Conservation (phyloP, 495 filamentous ascomycete species). For the Entonaema liquescens region DNA sequence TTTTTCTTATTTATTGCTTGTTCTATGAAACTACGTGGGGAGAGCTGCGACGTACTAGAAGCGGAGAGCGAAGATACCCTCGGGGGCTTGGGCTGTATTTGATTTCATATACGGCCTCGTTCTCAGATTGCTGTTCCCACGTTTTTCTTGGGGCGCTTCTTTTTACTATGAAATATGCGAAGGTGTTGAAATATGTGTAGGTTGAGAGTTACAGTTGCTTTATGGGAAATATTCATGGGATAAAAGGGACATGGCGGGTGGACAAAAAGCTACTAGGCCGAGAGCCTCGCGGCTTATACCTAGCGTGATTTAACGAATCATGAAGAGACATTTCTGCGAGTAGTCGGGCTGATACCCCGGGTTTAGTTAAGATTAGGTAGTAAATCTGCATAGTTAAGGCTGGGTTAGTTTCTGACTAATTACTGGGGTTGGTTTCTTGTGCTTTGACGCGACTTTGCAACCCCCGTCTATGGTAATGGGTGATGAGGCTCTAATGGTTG, state of each 20-base stretch:
- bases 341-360: constrained; percentile 15
- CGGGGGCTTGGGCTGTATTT: constrained; percentile 23
- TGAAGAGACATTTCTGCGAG: constrained; percentile 31
- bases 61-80: constrained; percentile 39
- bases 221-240: constrained; percentile 18
- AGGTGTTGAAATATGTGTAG: constrained; percentile 8
- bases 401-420: neutral
- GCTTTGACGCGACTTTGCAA: neutral
- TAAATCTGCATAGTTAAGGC: neutral
- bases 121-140: constrained; percentile 25
- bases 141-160: constrained; percentile 1
- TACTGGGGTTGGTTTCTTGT: neutral
- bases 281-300: constrained; percentile 35
- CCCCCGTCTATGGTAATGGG: neutral
- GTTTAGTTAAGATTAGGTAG: constrained; percentile 17
- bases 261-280: constrained; percentile 15
- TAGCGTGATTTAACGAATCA: constrained; percentile 39
- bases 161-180: constrained; percentile 5
- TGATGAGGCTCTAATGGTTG: neutral
- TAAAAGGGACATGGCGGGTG: constrained; percentile 24
- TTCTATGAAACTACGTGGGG: constrained; percentile 15
- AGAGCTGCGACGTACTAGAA: constrained; percentile 28
- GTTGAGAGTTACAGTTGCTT: constrained; percentile 4
- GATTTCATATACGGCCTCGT: constrained; percentile 18
- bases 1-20: constrained; percentile 13